phyloP scores from a whole-genome alignment of 257 asterid species.

The Rubia yunnanensis region DNA sequence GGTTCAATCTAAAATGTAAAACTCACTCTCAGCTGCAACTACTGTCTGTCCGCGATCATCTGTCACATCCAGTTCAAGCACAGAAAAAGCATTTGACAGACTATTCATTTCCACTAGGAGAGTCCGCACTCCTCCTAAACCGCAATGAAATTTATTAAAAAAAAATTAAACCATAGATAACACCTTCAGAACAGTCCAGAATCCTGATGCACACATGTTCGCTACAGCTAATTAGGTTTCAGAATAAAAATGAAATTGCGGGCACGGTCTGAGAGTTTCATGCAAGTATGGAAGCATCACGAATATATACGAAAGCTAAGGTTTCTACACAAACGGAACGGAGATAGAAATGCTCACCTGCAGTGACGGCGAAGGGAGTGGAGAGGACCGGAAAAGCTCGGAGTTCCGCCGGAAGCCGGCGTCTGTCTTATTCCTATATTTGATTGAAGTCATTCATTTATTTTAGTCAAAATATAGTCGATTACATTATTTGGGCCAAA shows the following conservation, averaged over 20 bases:
- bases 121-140: slow-evolving; percentile 22
- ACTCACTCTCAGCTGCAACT: slow-evolving; percentile 22
- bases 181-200: not conserved
- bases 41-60: slow-evolving; percentile 25
- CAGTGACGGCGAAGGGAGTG: not conserved
- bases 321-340: not conserved
- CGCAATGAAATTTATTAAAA: not conserved
- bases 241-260: not conserved
- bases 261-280: not conserved
- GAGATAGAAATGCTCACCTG: not conserved
- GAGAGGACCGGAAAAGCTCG: not conserved
- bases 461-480: not conserved
- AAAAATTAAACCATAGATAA: not conserved
- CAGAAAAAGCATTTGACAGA: slow-evolving; percentile 59
- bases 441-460: not conserved
- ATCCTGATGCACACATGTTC: not conserved
- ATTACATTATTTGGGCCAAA: not conserved
- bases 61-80: slow-evolving; percentile 53
- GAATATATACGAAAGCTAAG: not conserved
- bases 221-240: not conserved
- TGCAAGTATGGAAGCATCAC: not conserved
- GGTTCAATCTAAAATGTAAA: slow-evolving; percentile 1
- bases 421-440: not conserved
- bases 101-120: slow-evolving; percentile 37
- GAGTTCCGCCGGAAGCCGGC: not conserved